Evolutionary conservation across 345 rosid species (phyloP), one percentile per base, ranked within the genome.

Genomic region (Anastatica hierochuntica): DNA sequence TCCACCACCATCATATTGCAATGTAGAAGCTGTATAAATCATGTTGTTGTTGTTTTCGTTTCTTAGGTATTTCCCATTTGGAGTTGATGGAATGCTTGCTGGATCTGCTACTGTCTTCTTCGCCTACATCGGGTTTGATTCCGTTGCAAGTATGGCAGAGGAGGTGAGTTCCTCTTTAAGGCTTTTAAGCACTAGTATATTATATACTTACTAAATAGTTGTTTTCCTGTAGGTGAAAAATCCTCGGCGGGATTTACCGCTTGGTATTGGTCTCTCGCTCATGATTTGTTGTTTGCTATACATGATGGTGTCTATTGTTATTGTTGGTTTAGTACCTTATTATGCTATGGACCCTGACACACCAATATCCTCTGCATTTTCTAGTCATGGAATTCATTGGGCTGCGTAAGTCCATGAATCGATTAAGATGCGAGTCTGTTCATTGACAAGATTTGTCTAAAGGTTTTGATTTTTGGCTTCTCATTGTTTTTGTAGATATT

Each of bases 61-160:
- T 26, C 47, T 24, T 61, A 92, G 98, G 67, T 92, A 77, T 62
- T 88, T 92, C 42, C 84, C 98, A 20, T 92, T 72, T 40, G 98
- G 98, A 9, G 88, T 83, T 23, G 78, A 88, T 64, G 98, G 96
- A 43, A 81, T 92, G 95, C 94, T 92, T 71, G 87, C 98, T 14
- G 98, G 96, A 13, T 85, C 98, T 78, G 98, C 95, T 45, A 88
- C 90, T 0, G 96, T 92, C 43, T 92, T 92, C 73, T 92, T 92
- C 69, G 81, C 98, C 4, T 92, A 70, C 62, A 84, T 92, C 33
- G 96, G 98, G 40, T 92, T 92, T 68, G 96, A 92, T 72, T 67
- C 96, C 52, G 98, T 92, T 62, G 94, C 96, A 67, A 87, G 98
- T 77, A 82, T 94, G 43, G 98, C 98, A n/a, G 98, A 92, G 67